Evolutionary conservation across 441 rosid species (phyloP), one percentile per base, ranked within the genome.

Genomic region (Lepidium campestre): DNA sequence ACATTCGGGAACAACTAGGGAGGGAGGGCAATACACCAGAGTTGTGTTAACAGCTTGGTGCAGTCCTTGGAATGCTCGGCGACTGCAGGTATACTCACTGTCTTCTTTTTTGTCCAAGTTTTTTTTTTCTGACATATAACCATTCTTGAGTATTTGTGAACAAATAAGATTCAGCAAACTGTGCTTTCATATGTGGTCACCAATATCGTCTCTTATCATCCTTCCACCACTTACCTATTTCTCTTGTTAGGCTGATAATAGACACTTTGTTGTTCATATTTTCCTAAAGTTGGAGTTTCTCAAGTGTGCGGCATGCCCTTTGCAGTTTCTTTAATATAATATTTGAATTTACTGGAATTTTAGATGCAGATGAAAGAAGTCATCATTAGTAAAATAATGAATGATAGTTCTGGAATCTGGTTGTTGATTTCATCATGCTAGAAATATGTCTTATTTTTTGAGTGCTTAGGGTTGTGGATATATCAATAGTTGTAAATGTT

Each of bases 31-130:
- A 75, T 75, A 85, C 94, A 18, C 76, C 96, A 34, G 97, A 91
- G 69, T 68, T 94, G 68, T 88, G 97, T 74, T 90, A 98, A 39
- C 99, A 91, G 85, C 94, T 94, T 57, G 99, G 99, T 45, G 98
- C 97, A 41, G 98, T 94, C 55, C 84, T 94, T 45, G 99, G 99
- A 10, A 89, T 91, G 96, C 99, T 91, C 44, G 98, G 99, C 36
- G 99, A 94, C 75, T 94, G 98, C 91, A 84, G 99, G 99, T 89
- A 62, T 42, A 81, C 70, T 49, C 53, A 41, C 55, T 45, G 66
- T 58, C 67, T 66, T 44, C 49, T 52, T 15, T 25, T 22, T 66
- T 40, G 10, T 10, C 31, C 40, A 60, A 6, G n/a, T n/a, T n/a
- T 18, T 39, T 23, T 55, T 25, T 63, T 7, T 31, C 11, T 25